Percentiles rank a stretch among this genome's conserved stretches.
Evolutionary conservation across 192 early-diverging fungal genomes (phyloP).

Genomic region (Mortierella antarctica): DNA sequence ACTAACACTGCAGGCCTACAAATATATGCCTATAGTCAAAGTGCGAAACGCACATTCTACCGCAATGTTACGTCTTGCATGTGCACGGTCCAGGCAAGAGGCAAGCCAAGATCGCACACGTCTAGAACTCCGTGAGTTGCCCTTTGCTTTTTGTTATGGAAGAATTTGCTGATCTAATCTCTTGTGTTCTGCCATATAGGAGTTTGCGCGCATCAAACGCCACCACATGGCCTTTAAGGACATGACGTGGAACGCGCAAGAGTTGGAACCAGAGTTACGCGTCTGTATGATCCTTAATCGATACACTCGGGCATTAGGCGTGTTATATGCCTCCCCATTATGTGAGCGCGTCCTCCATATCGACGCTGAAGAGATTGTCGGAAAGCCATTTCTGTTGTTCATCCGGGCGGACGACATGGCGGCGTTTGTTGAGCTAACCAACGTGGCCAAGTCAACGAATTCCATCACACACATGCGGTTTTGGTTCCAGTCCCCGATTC

Average conservation of each 20-base stretch:
- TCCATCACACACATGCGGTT: slow-evolving; percentile 32
- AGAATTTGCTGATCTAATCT: neutral
- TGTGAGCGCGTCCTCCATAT: slow-evolving; percentile 2
- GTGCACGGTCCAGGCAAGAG: neutral
- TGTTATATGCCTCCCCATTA: slow-evolving; percentile 39
- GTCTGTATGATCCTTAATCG: slow-evolving; percentile 47
- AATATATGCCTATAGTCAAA: neutral
- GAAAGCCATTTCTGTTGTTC: slow-evolving; percentile 27
- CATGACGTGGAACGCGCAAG: slow-evolving; percentile 15
- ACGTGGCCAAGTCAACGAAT: slow-evolving; percentile 25
- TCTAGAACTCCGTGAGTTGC: neutral
- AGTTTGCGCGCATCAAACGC: slow-evolving; percentile 20
- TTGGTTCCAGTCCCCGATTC: slow-evolving; percentile 34
- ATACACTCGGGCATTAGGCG: slow-evolving; percentile 10
- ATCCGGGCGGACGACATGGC: slow-evolving; percentile 37
- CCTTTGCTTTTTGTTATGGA: neutral
- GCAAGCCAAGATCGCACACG: neutral
- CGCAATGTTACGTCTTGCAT: neutral
- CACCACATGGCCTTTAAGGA: slow-evolving; percentile 17
- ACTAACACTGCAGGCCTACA: neutral
- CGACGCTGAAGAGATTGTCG: slow-evolving; percentile 16
- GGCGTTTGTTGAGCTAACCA: slow-evolving; percentile 26
- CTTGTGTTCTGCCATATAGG: neutral
- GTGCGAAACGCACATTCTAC: neutral
- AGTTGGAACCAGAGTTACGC: slow-evolving; percentile 25